These are phyloP conservation scores for Myochromella boudieri DNA, from an alignment of 768 basidiomycete genomes.

Conservation along the genomic window DNA sequence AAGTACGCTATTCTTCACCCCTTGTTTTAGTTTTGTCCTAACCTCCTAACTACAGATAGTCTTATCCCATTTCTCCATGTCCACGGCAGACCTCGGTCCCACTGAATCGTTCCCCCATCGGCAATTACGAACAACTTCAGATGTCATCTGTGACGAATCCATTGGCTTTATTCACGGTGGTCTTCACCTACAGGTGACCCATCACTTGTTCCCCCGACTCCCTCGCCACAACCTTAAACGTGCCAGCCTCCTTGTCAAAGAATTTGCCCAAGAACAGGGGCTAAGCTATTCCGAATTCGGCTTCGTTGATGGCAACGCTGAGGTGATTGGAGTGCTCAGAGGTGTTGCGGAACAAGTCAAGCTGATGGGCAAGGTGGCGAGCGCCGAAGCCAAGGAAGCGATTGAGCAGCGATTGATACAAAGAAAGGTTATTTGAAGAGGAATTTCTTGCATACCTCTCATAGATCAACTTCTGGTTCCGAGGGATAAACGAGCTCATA, in stretches of 20 bases:
- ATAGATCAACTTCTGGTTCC: slow-evolving; percentile 1
- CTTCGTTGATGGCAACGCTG: slow-evolving; percentile 81
- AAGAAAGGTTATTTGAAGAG: slow-evolving; percentile 15
- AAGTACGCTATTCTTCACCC: slow-evolving; percentile 49
- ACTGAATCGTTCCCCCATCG: slow-evolving; percentile 90
- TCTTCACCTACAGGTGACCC: slow-evolving; percentile 96
- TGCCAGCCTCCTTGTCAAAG: slow-evolving; percentile 82
- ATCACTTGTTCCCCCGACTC: slow-evolving; percentile 94
- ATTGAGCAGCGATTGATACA: slow-evolving; percentile 45
- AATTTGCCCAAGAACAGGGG: slow-evolving; percentile 83
- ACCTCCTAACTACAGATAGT: slow-evolving; percentile 63
- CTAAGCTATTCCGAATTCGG: slow-evolving; percentile 90
- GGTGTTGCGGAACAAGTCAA: slow-evolving; percentile 87
- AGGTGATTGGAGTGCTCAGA: slow-evolving; percentile 79
- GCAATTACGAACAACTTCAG: slow-evolving; percentile 96
- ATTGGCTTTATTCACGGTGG: slow-evolving; percentile 94
- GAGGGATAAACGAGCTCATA: slow-evolving; percentile 25
- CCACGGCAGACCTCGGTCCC: slow-evolving; percentile 88
- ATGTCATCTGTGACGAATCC: slow-evolving; percentile 83
- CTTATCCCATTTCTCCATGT: slow-evolving; percentile 95
- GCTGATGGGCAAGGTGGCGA: slow-evolving; percentile 80
- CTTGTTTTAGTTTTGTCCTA: not conserved
- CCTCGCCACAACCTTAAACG: slow-evolving; percentile 89
- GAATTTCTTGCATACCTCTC: slow-evolving; percentile 2
- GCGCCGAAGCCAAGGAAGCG: slow-evolving; percentile 66